These are phyloP conservation scores for Paralagenidium karlingii DNA, from an alignment of 352 stramenopile genomes.

Conservation along the genomic window DNA sequence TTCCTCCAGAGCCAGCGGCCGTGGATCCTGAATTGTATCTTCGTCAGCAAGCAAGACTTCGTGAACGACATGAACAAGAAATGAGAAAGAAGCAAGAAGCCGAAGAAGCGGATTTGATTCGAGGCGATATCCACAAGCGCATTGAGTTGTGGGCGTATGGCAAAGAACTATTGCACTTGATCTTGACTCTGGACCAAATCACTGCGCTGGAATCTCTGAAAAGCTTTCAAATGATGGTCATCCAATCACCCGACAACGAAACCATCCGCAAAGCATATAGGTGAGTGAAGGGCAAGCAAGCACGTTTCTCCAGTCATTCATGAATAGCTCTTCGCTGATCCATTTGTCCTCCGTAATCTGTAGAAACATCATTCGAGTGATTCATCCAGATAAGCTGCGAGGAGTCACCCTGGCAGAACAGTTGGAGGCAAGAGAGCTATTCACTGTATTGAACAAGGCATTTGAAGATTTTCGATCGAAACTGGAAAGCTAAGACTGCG, in stretches of 20 bases:
- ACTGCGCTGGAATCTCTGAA: slow-evolving; percentile 54
- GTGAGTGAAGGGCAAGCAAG: slow-evolving; percentile 10
- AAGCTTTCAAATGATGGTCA: slow-evolving; percentile 62
- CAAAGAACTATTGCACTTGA: slow-evolving; percentile 74
- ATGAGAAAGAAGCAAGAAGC: slow-evolving; percentile 72
- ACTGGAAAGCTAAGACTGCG: no score
- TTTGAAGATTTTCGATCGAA: slow-evolving; percentile 84
- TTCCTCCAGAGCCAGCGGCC: slow-evolving; percentile 54
- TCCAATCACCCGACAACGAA: slow-evolving; percentile 69
- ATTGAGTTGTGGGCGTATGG: slow-evolving; percentile 78
- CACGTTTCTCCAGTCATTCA: not conserved
- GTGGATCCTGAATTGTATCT: slow-evolving; percentile 69
- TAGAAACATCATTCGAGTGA: slow-evolving; percentile 78
- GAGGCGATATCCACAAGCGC: slow-evolving; percentile 54
- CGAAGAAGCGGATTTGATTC: slow-evolving; percentile 65
- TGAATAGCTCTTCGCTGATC: not conserved
- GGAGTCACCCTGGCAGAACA: slow-evolving; percentile 63
- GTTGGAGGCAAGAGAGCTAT: slow-evolving; percentile 74
- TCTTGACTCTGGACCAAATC: slow-evolving; percentile 77
- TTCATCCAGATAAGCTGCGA: slow-evolving; percentile 80
- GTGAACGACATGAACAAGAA: slow-evolving; percentile 67
- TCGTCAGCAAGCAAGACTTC: slow-evolving; percentile 67
- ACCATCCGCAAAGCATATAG: slow-evolving; percentile 75
- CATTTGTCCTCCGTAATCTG: not conserved
- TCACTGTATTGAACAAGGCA: slow-evolving; percentile 80